Evolutionary conservation across 2,329 filamentous ascomycete genomes (phyloP).

Genomic region (Graphilbum sp.): DNA sequence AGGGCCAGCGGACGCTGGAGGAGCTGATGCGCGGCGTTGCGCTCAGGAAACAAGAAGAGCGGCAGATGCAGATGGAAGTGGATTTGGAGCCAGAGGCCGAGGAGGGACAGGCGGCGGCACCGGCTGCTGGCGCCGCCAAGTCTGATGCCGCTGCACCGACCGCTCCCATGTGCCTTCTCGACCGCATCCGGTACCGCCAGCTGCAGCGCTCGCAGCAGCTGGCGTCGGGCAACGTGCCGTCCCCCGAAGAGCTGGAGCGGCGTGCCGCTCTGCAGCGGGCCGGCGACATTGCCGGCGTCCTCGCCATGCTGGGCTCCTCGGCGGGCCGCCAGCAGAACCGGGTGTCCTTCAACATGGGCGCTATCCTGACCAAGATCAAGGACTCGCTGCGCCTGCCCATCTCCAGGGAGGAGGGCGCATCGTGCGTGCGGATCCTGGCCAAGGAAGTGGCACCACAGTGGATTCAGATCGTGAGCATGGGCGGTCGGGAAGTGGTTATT

Average conservation of each 20-base stretch:
- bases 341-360: slow-evolving; percentile 48
- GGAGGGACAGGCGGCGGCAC: too few species aligned
- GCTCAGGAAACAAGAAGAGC: slow-evolving; percentile 25
- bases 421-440: slow-evolving; percentile 34
- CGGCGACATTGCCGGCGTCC: slow-evolving; percentile 49
- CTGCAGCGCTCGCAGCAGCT: slow-evolving; percentile 26
- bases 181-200: slow-evolving; percentile 60
- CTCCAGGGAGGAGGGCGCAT: slow-evolving; percentile 32
- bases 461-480: slow-evolving; percentile 34
- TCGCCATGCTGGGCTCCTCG: slow-evolving; percentile 48
- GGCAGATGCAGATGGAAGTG: slow-evolving; percentile 6
- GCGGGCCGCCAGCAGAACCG: slow-evolving; percentile 30
- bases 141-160: neutral
- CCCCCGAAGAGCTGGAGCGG: slow-evolving; percentile 35
- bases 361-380: slow-evolving; percentile 45
- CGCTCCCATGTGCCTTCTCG: slow-evolving; percentile 48
- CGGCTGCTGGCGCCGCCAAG: too few species aligned
- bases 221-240: slow-evolving; percentile 24
- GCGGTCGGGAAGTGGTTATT: slow-evolving; percentile 39
- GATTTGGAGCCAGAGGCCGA: neutral
- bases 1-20: slow-evolving; percentile 52
- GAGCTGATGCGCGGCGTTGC: slow-evolving; percentile 49
- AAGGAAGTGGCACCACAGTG: slow-evolving; percentile 39
- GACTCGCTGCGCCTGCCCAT: slow-evolving; percentile 47
- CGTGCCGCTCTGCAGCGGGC: slow-evolving; percentile 50